Evolutionary conservation across 768 basidiomycete genomes (phyloP), one percentile per base, ranked within the genome.

Genomic region (Tulasnella sp.): DNA sequence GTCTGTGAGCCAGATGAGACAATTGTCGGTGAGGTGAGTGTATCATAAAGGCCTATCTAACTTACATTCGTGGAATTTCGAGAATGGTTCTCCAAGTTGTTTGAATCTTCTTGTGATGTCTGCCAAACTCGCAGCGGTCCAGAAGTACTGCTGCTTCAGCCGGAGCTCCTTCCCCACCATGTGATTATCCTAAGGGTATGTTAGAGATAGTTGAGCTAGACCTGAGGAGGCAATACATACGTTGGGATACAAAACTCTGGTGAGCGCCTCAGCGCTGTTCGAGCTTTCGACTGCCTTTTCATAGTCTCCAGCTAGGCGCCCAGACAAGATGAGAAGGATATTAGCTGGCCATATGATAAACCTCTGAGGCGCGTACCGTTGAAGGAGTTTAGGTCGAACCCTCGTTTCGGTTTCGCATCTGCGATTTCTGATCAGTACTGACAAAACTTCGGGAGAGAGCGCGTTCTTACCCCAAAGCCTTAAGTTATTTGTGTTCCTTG

Each of bases 61-160:
- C 91, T 79, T 83, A 94, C 93, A 94, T 80, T 98, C 95, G 1
- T 96, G 90, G 84, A 99, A 92, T 82, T 94, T 91, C 14, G 88
- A 87, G 82, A 97, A 92, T 2, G 92, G 92, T 85, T 94, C 93
- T 75, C 91, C 92, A 28, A 94, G 88, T 86, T 97, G 94, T 89
- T 93, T 96, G 90, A 96, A 99, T 75, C 97, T 92, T 78, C 97
- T 91, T 74, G 97, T 84, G 84, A 99, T 98, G 84, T 99, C 97
- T 74, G 91, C 90, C 74, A 96, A 89, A 85, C 92, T 93, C 41
- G 96, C 94, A 74, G 94, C 92, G 60, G 95, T 96, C 96, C 96
- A 94, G 88, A 98, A 95, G 87, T 97, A 97, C 87, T 99, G 97
- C 46, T 78, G 79, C 42, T 78, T 76, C 42, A 82, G 41, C 22